These are phyloP conservation scores for Mantamonas sphyraenae DNA, from an alignment of 78 protist genomes.

Conservation along the genomic window DNA sequence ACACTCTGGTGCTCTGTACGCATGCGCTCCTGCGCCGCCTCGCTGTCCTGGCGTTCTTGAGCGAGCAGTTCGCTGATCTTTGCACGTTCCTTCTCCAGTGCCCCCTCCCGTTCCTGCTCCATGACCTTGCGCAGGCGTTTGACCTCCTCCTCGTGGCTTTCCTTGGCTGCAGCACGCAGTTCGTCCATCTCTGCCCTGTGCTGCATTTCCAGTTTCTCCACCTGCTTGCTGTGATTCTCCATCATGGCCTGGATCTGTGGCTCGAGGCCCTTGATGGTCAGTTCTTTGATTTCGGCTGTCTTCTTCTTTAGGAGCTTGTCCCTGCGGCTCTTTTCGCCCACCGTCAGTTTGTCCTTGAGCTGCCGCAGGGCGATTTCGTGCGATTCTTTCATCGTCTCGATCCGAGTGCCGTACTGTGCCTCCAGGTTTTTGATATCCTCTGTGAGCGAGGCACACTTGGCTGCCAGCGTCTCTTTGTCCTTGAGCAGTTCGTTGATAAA, in stretches of 20 bases:
- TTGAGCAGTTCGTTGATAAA: not conserved
- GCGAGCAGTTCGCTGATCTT: too few species aligned
- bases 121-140: too few species aligned
- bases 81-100: too few species aligned
- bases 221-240: conserved; percentile 1
- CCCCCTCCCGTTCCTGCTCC: too few species aligned
- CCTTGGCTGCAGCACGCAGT: too few species aligned
- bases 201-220: too few species aligned
- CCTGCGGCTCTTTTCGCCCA: not conserved
- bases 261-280: conserved; percentile 2
- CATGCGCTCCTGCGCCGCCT: not conserved
- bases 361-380: not conserved
- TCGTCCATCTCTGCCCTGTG: too few species aligned
- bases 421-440: not conserved
- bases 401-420: not conserved
- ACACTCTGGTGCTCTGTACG: not conserved
- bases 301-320: not conserved
- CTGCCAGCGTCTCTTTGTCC: not conserved
- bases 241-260: conserved; percentile 2
- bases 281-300: conserved; percentile 1
- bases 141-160: too few species aligned
- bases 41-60: too few species aligned
- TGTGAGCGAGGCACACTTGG: not conserved
- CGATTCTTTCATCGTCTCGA: not conserved
- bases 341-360: not conserved